These are phyloP conservation scores for Kondoa malvinella DNA, from an alignment of 768 basidiomycete genomes.

Conservation along the genomic window DNA sequence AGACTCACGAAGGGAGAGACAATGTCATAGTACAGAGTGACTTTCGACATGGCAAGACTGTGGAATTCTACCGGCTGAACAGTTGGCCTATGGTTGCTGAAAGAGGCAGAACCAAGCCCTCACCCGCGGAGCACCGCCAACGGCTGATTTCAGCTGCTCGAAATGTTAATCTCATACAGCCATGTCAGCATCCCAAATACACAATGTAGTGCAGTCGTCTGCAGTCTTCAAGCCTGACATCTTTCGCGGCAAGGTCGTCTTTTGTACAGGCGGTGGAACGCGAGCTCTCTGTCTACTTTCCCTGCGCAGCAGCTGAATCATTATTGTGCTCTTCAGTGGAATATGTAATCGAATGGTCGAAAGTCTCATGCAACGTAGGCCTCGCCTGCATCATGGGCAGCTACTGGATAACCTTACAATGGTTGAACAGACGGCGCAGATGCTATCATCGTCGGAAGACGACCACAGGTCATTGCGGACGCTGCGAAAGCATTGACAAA, in stretches of 20 bases:
- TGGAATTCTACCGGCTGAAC: too few species aligned
- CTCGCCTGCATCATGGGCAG: too few species aligned
- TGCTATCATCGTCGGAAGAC: conserved; percentile 69
- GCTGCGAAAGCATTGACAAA: conserved; percentile 54
- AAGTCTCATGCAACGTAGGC: conserved; percentile 48
- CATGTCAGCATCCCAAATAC: too few species aligned
- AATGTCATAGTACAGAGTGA: too few species aligned
- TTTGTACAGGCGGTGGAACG: conserved; percentile 16
- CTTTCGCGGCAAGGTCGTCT: conserved; percentile 67
- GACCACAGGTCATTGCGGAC: conserved; percentile 52
- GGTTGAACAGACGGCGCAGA: conserved; percentile 68
- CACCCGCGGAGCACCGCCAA: too few species aligned
- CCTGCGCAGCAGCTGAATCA: conserved; percentile 43
- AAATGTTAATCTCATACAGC: too few species aligned
- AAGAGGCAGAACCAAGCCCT: too few species aligned
- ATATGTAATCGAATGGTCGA: conserved; percentile 82
- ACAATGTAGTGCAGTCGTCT: neutral
- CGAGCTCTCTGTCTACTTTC: neutral
- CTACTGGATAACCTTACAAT: too few species aligned
- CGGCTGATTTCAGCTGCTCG: too few species aligned
- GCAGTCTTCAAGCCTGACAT: conserved; percentile 55
- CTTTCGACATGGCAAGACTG: too few species aligned
- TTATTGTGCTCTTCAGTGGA: conserved; percentile 79
- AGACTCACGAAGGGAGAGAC: too few species aligned
- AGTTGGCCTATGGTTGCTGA: too few species aligned